phyloP scores from a whole-genome alignment of 768 basidiomycete genomes.

The Russula brevipes region DNA sequence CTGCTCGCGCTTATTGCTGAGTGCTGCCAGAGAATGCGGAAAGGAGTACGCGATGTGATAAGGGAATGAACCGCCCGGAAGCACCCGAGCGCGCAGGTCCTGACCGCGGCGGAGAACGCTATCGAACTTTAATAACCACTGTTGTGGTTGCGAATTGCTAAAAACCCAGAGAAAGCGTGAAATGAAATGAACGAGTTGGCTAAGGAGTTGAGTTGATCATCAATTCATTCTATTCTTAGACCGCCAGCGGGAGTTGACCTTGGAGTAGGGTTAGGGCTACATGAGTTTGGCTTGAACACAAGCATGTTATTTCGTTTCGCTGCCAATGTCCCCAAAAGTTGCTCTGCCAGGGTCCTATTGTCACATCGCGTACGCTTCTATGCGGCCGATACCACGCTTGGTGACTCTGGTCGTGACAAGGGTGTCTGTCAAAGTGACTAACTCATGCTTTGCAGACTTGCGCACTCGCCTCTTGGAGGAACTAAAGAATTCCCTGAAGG shows the following conservation, averaged over 20 bases:
- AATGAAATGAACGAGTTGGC: background rate
- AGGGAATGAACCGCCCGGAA: background rate
- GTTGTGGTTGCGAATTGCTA: background rate
- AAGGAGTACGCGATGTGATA: too few relatives aligned
- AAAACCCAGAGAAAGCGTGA: background rate
- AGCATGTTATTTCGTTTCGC: slow-evolving; percentile 2
- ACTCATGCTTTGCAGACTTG: slow-evolving; percentile 38
- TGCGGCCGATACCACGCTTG: background rate
- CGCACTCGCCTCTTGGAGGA: slow-evolving; percentile 47
- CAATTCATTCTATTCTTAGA: too few relatives aligned
- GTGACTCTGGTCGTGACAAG: background rate
- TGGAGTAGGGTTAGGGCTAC: slow-evolving; percentile 11
- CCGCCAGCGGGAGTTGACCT: background rate
- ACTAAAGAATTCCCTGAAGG: slow-evolving; percentile 69
- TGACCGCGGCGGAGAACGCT: background rate
- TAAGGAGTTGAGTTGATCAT: too few relatives aligned
- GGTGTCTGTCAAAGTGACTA: background rate
- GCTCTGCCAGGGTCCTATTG: background rate
- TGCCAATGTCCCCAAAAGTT: background rate
- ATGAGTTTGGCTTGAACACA: background rate
- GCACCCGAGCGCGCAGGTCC: background rate
- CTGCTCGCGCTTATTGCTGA: background rate
- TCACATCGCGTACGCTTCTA: background rate
- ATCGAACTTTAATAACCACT: background rate
- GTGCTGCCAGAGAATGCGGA: background rate